Base-by-base conservation (phyloP, 495 filamentous ascomycete species). In the Glonium stellatum region DNA sequence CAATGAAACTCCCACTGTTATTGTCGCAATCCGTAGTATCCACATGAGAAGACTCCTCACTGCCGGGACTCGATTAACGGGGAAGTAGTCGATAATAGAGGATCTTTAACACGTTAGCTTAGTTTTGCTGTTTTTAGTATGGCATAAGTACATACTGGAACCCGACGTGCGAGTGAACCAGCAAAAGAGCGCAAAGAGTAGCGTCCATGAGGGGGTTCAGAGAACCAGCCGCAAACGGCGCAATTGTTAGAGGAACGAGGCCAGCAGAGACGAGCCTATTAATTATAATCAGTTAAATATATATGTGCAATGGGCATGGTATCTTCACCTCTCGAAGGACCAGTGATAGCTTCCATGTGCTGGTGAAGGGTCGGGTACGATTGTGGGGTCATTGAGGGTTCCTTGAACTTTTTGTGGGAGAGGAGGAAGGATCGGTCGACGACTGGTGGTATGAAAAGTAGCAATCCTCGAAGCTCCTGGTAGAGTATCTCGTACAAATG, bases 291-390 rank as follows among this genome's bases (percentile, higher is more conserved):
- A 51, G 27, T 13, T 18, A 22, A 21, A 19, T 23, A 23, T 5
- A 37, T 23, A 31, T n/a, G 49, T 57, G 19, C 21, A 50, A 31
- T 37, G 15, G 8, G n/a, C 39, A 42, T 15, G 12, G 6, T 10
- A 9, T 23, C 25, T 73, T 49, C 71, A 86, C 86, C 93, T 86
- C 80, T 98, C 93, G 71, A 96, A 95, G 62, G 87, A 85, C 93
- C 93, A 98, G 80, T 98, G 93, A 80, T 97, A 97, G 73, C 88
- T 92, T 55, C 93, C 95, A 74, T 97, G 86, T 21, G 81, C 77
- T 15, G 91, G 84, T 55, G 80, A 83, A 41, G 87, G 65, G 10
- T 79, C 64, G 25, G 89, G 90, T n/a, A 97, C 71, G 25, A 82
- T 83, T 48, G 82, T 87, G 55, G 93, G 79, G 72, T 97, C 93